Conservation (phyloP, 2,329 filamentous ascomycete species). For the Aureobasidium leucospermi region DNA sequence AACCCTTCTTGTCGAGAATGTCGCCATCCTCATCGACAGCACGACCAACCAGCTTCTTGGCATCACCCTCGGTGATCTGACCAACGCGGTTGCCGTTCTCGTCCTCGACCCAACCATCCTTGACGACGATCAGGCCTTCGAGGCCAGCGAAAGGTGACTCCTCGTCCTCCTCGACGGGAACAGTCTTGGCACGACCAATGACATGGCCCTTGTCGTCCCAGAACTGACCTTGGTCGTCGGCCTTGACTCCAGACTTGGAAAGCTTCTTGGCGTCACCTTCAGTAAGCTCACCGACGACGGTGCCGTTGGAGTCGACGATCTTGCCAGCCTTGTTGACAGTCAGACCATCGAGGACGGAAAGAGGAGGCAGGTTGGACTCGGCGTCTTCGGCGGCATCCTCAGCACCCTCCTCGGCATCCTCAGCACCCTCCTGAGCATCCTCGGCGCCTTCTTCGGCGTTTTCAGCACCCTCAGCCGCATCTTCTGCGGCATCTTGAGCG, state of each 20-base stretch:
- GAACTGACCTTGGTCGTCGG: conserved; percentile 43
- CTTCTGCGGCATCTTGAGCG: conserved; percentile 33
- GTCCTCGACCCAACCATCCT: conserved; percentile 43
- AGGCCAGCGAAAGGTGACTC: conserved; percentile 45
- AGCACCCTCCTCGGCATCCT: conserved; percentile 25
- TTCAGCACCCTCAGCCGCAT: conserved; percentile 22
- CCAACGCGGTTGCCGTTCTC: conserved; percentile 45
- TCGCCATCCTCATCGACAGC: conserved; percentile 46
- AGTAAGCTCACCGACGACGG: conserved; percentile 41
- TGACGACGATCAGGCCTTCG: conserved; percentile 43
- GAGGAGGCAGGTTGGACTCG: conserved; percentile 35
- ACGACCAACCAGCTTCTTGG: conserved; percentile 45
- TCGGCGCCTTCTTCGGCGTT: conserved; percentile 24
- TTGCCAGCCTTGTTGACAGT: conserved; percentile 45
- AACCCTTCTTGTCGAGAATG: conserved; percentile 47
- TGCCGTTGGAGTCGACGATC: conserved; percentile 40
- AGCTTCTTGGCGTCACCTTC: conserved; percentile 48
- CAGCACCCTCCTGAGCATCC: conserved; percentile 24
- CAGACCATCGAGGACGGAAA: conserved; percentile 44
- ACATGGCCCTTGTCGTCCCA: conserved; percentile 48
- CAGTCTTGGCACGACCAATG: conserved; percentile 43
- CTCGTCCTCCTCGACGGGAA: conserved; percentile 42
- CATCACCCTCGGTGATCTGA: conserved; percentile 41
- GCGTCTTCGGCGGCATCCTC: conserved; percentile 28
- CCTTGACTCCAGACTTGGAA: conserved; percentile 39